phyloP scores from a whole-genome alignment of 495 filamentous ascomycete genomes.

The Sporormia fimetaria region DNA sequence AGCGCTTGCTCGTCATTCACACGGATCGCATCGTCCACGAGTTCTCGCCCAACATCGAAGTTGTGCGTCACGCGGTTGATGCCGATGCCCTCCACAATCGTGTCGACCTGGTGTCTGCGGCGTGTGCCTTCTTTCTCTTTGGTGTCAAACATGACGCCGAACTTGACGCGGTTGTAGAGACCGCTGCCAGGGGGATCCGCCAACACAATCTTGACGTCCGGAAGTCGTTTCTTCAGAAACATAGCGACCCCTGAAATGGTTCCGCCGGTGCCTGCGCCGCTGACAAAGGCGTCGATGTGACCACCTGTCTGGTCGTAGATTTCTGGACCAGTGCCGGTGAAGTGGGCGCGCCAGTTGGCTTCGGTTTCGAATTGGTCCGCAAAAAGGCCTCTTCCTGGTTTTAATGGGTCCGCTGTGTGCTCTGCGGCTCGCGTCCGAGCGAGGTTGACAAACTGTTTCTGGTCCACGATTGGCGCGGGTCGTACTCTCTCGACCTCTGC shows the following conservation, averaged over 20 bases:
- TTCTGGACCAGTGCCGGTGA: slow-evolving; percentile 75
- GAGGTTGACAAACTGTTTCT: slow-evolving; percentile 87
- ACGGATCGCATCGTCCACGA: slow-evolving; percentile 81
- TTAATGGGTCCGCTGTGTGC: slow-evolving; percentile 49
- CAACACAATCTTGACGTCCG: slow-evolving; percentile 59
- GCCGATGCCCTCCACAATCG: slow-evolving; percentile 91
- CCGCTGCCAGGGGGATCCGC: slow-evolving; percentile 94
- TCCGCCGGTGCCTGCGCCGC: slow-evolving; percentile 91
- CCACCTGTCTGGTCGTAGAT: slow-evolving; percentile 70
- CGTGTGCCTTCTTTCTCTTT: slow-evolving; percentile 85
- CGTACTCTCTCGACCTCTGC: slow-evolving; percentile 80
- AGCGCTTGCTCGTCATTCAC: slow-evolving; percentile 89
- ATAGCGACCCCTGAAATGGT: slow-evolving; percentile 80
- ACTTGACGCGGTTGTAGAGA: slow-evolving; percentile 76
- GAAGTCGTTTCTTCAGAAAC: slow-evolving; percentile 62
- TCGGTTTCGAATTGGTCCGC: slow-evolving; percentile 91
- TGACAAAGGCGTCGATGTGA: slow-evolving; percentile 74
- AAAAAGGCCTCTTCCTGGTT: slow-evolving; percentile 61
- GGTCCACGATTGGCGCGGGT: slow-evolving; percentile 82
- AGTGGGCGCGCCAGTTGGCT: slow-evolving; percentile 79
- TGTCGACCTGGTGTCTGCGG: slow-evolving; percentile 81
- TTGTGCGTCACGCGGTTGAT: slow-evolving; percentile 88
- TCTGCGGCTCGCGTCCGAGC: slow-evolving; percentile 64
- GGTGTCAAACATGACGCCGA: slow-evolving; percentile 88
- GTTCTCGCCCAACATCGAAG: slow-evolving; percentile 70